Base-by-base conservation (phyloP, 2,329 filamentous ascomycete species). In the Seiridium cupressi region DNA sequence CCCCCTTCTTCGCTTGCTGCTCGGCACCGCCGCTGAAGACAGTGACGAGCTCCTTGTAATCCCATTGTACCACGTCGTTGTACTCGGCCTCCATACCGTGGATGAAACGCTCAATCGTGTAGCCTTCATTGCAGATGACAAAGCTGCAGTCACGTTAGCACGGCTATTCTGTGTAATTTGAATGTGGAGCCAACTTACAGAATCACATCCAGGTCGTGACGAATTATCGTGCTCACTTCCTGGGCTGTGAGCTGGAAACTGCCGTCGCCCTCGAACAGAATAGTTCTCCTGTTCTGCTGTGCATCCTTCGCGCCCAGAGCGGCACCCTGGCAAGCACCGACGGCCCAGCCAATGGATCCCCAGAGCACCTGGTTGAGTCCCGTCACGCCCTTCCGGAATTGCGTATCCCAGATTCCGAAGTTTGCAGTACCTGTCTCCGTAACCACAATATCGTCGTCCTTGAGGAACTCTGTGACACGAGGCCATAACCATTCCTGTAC, bases 231-330 rank as follows among this genome's bases (percentile, higher is more conserved):
- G 73, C 87, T 90, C 64, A 96, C 72, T 75, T 95, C 92, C 72
- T 96, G 92, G 0, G 85, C 89, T 0, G 92, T 96, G 60, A 96
- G 81, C 73, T 97, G 92, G 74, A 96, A 88, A 60, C 88, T 92
- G 35, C 93, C 93, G 68, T 97, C 93, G 32, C 93, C 93, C n/a
- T 93, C 91, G 70, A 96, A 93, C 44, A 96, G 80, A 51, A 97
- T 88, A 0, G 90, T 92, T 61, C 93, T 81, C 34, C 86, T 77
- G 55, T 61, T 57, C 59, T 61, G 60, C 4, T 78, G 79, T 44
- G 77, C 75, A 69, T 95, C 92, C 67, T 87, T 88, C 0, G 87
- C 85, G 1, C 91, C 93, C 9, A 95, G 80, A 1, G 90, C 90
- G 18, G 91, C 92, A 40, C 84, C 84, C 67, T 86, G 83, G 40